Conservation (phyloP, 1,139 yeast genomes). For the Pichia sp. region DNA sequence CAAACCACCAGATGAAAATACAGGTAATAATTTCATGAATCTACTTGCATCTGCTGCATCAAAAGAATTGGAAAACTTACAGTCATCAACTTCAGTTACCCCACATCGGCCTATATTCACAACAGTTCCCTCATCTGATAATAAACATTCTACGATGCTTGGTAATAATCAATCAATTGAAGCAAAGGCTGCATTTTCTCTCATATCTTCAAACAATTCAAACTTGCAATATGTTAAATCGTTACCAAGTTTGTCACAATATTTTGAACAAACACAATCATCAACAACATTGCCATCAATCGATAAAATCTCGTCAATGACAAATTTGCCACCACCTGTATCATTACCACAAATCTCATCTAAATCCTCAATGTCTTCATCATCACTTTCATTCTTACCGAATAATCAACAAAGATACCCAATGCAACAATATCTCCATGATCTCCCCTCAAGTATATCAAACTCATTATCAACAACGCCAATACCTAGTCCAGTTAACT, state of each 20-base stretch:
- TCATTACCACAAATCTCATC: slow-evolving; percentile 2
- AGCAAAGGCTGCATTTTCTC: slow-evolving; percentile 22
- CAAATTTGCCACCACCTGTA: slow-evolving; percentile 11
- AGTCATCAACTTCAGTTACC: background rate
- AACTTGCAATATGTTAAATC: slow-evolving; percentile 38
- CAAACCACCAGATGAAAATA: background rate
- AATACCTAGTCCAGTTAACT: slow-evolving; percentile 3
- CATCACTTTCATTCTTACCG: background rate
- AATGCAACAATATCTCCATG: background rate
- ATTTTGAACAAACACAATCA: slow-evolving; percentile 33
- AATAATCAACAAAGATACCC: background rate
- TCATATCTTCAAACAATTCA: slow-evolving; percentile 12
- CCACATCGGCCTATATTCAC: background rate
- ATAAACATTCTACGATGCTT: background rate
- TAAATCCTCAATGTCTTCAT: background rate
- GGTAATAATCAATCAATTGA: background rate
- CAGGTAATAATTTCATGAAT: slow-evolving; percentile 38
- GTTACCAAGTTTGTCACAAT: slow-evolving; percentile 59
- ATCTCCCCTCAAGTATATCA: background rate
- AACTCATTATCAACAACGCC: slow-evolving; percentile 5
- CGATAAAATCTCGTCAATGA: slow-evolving; percentile 11
- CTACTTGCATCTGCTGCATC: slow-evolving; percentile 78
- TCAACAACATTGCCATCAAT: slow-evolving; percentile 6
- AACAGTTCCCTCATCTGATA: background rate
- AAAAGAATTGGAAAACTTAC: slow-evolving; percentile 53